Evolutionary conservation across 192 early-diverging fungal genomes (phyloP).

Genomic region (Piromyces finnis): DNA sequence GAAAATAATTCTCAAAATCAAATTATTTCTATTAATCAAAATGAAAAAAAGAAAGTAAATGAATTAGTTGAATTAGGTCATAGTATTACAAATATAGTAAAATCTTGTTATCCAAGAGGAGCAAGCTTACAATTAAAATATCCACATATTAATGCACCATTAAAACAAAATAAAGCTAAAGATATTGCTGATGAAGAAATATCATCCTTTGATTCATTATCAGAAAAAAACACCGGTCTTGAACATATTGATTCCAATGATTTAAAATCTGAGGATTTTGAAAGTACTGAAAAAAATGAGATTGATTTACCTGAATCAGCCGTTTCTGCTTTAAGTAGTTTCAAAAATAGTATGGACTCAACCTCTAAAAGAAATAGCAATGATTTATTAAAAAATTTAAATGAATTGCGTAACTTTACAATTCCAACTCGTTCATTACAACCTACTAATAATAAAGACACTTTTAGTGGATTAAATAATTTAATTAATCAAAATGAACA

Average conservation of each 20-base stretch:
- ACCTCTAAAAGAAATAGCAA: neutral
- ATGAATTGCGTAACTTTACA: neutral
- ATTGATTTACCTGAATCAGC: neutral
- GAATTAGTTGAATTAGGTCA: neutral
- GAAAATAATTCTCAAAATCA: too few species aligned
- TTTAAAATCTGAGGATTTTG: neutral
- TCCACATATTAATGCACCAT: too few species aligned
- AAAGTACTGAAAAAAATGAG: neutral
- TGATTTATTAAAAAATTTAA: neutral
- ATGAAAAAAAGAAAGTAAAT: too few species aligned
- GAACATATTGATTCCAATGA: neutral
- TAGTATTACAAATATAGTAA: neutral
- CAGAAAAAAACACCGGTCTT: neutral
- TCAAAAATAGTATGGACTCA: neutral
- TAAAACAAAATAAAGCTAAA: too few species aligned
- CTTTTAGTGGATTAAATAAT: too few species aligned
- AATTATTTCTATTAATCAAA: too few species aligned
- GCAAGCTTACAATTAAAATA: neutral
- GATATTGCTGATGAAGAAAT: too few species aligned
- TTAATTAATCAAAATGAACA: neutral
- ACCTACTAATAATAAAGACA: neutral
- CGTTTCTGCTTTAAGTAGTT: neutral
- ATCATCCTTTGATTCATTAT: too few species aligned
- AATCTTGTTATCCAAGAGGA: neutral
- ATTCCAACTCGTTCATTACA: neutral